These are phyloP conservation scores for Curvularia sp. DNA, from an alignment of 2,329 filamentous ascomycete species.

Conservation along the genomic window DNA sequence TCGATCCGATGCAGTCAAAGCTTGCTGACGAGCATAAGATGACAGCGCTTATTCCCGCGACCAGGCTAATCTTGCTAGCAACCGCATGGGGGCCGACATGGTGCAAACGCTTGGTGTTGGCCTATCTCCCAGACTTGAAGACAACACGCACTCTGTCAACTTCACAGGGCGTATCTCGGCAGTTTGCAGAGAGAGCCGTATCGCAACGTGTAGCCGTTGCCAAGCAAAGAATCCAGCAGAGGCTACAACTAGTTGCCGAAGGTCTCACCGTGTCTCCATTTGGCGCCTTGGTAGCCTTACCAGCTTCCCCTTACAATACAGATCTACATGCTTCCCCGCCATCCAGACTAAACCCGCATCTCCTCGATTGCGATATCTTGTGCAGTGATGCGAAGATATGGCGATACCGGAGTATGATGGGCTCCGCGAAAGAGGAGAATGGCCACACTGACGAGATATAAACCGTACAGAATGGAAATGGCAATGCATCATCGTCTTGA, in stretches of 20 bases:
- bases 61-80: neutral
- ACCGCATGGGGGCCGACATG: neutral
- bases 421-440: conserved; percentile 15
- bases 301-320: conserved; percentile 29
- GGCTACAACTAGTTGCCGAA: conserved; percentile 8
- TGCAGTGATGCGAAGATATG: conserved; percentile 6
- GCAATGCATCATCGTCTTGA: neutral
- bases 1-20: neutral
- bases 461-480: neutral
- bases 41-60: neutral
- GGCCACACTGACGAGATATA: conserved; percentile 8
- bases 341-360: conserved; percentile 5
- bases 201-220: conserved; percentile 18
- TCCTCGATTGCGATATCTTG: conserved; percentile 19
- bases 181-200: conserved; percentile 6
- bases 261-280: conserved; percentile 7
- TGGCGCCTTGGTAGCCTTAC: conserved; percentile 26
- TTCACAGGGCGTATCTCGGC: neutral
- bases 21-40: neutral
- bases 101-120: neutral
- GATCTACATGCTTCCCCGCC: conserved; percentile 18
- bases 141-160: neutral
- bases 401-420: conserved; percentile 21
- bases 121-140: neutral
- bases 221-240: conserved; percentile 16